These are phyloP conservation scores for Saccharomycopsis fodiens DNA, from an alignment of 805 yeast species.

Conservation along the genomic window DNA sequence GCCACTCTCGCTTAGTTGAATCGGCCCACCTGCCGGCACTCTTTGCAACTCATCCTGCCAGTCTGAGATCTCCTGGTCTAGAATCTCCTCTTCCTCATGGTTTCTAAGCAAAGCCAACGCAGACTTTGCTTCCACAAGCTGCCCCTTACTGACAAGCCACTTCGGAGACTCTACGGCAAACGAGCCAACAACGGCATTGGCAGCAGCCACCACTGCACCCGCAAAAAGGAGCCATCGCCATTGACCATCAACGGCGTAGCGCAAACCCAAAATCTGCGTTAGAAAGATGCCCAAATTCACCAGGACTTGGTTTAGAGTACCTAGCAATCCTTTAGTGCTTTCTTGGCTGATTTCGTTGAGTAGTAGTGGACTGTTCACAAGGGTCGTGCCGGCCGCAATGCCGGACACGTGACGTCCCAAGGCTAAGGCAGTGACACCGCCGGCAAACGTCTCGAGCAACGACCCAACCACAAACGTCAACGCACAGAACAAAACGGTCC, in stretches of 20 bases:
- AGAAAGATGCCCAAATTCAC: slow-evolving; percentile 76
- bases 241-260: slow-evolving; percentile 50
- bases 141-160: slow-evolving; percentile 38
- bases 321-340: slow-evolving; percentile 62
- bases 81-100: slow-evolving; percentile 17
- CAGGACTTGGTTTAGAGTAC: slow-evolving; percentile 85
- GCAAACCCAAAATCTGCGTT: slow-evolving; percentile 68
- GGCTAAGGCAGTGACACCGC: not conserved
- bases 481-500: not conserved
- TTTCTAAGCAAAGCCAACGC: slow-evolving; percentile 11
- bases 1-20: not conserved
- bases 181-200: slow-evolving; percentile 37
- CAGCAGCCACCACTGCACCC: slow-evolving; percentile 47
- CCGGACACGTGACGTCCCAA: slow-evolving; percentile 77
- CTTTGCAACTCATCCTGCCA: slow-evolving; percentile 7
- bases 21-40: too few species aligned
- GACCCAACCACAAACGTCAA: slow-evolving; percentile 2
- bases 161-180: slow-evolving; percentile 70
- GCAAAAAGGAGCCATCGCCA: slow-evolving; percentile 68
- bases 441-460: slow-evolving; percentile 2
- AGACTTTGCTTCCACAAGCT: not conserved
- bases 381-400: slow-evolving; percentile 76
- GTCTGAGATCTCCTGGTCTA: not conserved
- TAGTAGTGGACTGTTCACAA: slow-evolving; percentile 79
- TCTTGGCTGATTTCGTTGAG: slow-evolving; percentile 74